These are phyloP conservation scores for Cryptomeria japonica DNA, from an alignment of 75 land plant species.

Conservation along the genomic window DNA sequence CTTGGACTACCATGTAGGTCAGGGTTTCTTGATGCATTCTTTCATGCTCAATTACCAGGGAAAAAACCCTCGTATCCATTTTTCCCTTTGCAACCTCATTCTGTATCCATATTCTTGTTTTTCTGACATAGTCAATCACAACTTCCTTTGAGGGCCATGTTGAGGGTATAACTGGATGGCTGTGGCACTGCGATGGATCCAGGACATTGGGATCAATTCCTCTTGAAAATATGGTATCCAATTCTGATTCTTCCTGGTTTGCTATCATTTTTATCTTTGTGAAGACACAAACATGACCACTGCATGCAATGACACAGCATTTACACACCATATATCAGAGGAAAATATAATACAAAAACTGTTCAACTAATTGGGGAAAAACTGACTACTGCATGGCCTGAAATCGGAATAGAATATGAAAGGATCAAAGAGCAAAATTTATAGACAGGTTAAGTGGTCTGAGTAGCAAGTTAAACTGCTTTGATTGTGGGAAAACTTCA, in stretches of 20 bases:
- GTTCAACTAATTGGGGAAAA: too few relatives aligned
- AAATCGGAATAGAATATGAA: background rate
- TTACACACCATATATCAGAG: too few relatives aligned
- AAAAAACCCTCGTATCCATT: conserved; percentile 9
- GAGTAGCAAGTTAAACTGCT: too few relatives aligned
- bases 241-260: conserved; percentile 7
- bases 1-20: conserved; percentile 40
- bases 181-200: conserved; percentile 35
- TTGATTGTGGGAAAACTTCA: too few relatives aligned
- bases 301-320: conserved; percentile 13
- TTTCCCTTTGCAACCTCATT: conserved; percentile 10
- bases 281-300: conserved; percentile 40
- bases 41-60: conserved; percentile 40
- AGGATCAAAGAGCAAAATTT: too few relatives aligned
- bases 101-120: conserved; percentile 13
- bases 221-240: conserved; percentile 35
- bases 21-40: conserved; percentile 48
- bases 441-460: too few relatives aligned
- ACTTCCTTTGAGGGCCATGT: conserved; percentile 30
- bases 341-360: background rate
- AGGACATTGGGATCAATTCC: conserved; percentile 43
- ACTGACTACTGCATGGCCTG: background rate
- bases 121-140: conserved; percentile 16
- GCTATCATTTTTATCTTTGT: conserved; percentile 28
- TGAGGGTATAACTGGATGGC: conserved; percentile 29